Evolutionary conservation across 768 basidiomycete genomes (phyloP), one percentile per base, ranked within the genome.

Genomic region (Termitomyces sp.): DNA sequence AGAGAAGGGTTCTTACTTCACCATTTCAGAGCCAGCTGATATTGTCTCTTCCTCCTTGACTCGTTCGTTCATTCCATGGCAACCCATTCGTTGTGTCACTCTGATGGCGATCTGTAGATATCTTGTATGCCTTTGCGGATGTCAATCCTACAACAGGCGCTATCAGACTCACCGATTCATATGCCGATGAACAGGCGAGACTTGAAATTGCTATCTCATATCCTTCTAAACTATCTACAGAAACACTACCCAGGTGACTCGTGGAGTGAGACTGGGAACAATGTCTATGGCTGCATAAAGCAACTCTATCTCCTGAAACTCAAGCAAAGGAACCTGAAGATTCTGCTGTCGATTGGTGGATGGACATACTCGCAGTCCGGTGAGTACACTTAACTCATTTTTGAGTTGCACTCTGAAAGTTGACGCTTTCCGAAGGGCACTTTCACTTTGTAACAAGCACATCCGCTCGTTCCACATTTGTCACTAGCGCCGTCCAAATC

Each of bases 91-190:
- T 36, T 22, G 11, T 41, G 20, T 7, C 9, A 24, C 37, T 51
- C 31, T 54, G 18, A 11, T 45, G 37, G 54, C 49, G 18, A 7
- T 41, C n/a, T 51, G n/a, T 45, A 81, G 80, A 81, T 59, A 82
- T 93, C 65, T 73, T 91, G 18, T 93, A 93, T 64, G 80, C 89
- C 2, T 94, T 94, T 67, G 91, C 88, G 48, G 89, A 93, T 69
- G 81, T 86, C 39, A 79, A 82, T 55, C 69, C 84, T 7, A 73
- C 76, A 46, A 81, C 83, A 0, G 91, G 92, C 13, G 68, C 73
- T 18, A 87, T 91, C 63, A 72, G 69, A 15, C 76, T 93, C 20
- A 88, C 87, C 2, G 92, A 93, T 67, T 67, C 77, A 9, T 93
- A 88, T 70, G 88, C 89, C 4, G 92, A 94, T 67, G 76, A 84